phyloP scores from a whole-genome alignment of 2,329 filamentous ascomycete species.

The Hortaea sp. region DNA sequence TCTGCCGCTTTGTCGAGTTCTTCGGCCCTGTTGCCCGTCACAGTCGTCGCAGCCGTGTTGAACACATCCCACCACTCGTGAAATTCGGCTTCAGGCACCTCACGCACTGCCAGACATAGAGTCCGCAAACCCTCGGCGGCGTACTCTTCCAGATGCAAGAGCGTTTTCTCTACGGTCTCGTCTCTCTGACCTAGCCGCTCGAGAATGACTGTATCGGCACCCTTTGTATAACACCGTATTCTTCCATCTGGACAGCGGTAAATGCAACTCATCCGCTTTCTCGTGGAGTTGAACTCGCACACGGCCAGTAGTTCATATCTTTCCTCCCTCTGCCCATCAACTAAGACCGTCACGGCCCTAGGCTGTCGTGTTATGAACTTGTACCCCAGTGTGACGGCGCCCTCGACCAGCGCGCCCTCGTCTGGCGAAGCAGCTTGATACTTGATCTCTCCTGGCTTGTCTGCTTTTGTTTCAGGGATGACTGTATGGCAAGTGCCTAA shows the following conservation, averaged over 20 bases:
- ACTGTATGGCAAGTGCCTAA: constrained; percentile 92
- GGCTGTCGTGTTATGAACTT: constrained; percentile 86
- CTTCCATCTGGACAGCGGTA: constrained; percentile 95
- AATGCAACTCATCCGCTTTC: constrained; percentile 96
- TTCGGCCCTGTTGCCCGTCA: constrained; percentile 83
- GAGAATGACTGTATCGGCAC: constrained; percentile 93
- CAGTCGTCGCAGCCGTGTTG: constrained; percentile 78
- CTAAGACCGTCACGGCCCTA: constrained; percentile 72
- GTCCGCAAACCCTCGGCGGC: constrained; percentile 92
- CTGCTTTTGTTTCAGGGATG: constrained; percentile 78
- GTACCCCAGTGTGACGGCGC: constrained; percentile 77
- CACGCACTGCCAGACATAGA: constrained; percentile 87
- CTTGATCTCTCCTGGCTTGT: constrained; percentile 73
- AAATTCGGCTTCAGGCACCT: constrained; percentile 82
- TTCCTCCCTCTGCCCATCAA: constrained; percentile 47
- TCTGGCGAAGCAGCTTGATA: constrained; percentile 97
- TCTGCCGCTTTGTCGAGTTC: constrained; percentile 96
- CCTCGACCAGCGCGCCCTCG: constrained; percentile 91
- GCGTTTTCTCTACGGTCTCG: constrained; percentile 74
- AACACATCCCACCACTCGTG: constrained; percentile 78
- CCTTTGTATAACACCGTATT: constrained; percentile 88
- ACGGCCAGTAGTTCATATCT: constrained; percentile 90
- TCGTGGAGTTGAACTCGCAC: constrained; percentile 97
- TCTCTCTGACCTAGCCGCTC: constrained; percentile 75
- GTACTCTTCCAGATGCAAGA: constrained; percentile 96